These are phyloP conservation scores for Clohesyomyces aquaticus DNA, from an alignment of 495 filamentous ascomycete genomes.

Conservation along the genomic window DNA sequence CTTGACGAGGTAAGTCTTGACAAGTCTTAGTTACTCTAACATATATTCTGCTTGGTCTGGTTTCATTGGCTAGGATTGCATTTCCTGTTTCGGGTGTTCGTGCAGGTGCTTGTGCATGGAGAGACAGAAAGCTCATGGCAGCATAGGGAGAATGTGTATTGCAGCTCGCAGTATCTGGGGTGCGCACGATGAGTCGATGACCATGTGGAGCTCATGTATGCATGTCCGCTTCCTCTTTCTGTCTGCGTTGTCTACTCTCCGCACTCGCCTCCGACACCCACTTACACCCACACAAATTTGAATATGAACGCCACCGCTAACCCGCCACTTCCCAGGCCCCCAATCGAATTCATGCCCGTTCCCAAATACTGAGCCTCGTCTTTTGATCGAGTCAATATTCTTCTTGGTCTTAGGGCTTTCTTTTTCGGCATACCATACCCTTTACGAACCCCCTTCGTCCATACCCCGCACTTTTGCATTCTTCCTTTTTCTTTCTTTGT, in stretches of 20 bases:
- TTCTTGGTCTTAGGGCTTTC: not conserved
- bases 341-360: conserved; percentile 18
- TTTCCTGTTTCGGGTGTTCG: conserved; percentile 7
- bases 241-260: not conserved
- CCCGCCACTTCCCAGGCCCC: not conserved
- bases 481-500: no score
- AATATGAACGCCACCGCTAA: not conserved
- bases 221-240: not conserved
- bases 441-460: not conserved
- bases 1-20: conserved; percentile 35
- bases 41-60: no score
- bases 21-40: no score
- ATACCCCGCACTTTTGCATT: no score
- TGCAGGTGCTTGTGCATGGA: no score
- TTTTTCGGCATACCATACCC: not conserved
- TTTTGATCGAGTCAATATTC: not conserved
- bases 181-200: conserved; percentile 12
- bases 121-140: conserved; percentile 22
- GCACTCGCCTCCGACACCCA: not conserved
- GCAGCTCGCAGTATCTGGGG: conserved; percentile 25
- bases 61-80: not conserved
- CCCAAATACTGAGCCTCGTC: conserved; percentile 6
- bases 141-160: conserved; percentile 30
- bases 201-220: not conserved
- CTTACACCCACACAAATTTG: not conserved